Percentiles rank a stretch among this genome's conserved stretches.
Evolutionary conservation across 495 filamentous ascomycete species (phyloP).

Genomic region (Staphylotrichum tortipilum): DNA sequence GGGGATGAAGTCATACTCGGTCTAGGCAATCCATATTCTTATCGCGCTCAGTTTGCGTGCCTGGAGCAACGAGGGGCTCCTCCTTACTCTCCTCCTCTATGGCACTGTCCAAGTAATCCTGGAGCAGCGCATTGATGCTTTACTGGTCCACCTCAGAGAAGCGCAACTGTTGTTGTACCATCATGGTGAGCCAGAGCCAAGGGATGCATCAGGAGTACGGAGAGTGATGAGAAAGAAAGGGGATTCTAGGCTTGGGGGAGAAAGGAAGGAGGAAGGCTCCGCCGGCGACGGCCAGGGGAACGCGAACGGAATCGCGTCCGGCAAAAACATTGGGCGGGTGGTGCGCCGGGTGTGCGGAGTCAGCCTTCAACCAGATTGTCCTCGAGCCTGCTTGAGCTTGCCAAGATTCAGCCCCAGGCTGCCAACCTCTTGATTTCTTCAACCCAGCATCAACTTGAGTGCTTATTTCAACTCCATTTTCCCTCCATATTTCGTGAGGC

Average conservation of each 20-base stretch:
- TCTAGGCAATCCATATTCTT: slow-evolving; percentile 3
- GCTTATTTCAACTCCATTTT: too few relatives aligned
- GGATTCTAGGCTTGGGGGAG: not conserved
- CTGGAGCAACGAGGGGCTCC: slow-evolving; percentile 3
- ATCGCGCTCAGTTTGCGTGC: not conserved
- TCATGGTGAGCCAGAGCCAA: not conserved
- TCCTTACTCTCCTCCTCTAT: slow-evolving; percentile 1
- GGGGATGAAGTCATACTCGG: slow-evolving; percentile 4
- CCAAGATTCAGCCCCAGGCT: too few relatives aligned
- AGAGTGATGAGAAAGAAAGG: slow-evolving; percentile 1
- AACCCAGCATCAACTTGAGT: too few relatives aligned
- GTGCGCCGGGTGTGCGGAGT: too few relatives aligned
- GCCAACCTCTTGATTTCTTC: too few relatives aligned
- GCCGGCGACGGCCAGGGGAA: too few relatives aligned
- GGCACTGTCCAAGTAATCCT: not conserved
- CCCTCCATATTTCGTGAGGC: too few relatives aligned
- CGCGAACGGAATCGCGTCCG: too few relatives aligned
- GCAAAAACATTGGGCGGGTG: too few relatives aligned
- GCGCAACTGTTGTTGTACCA: slow-evolving; percentile 2
- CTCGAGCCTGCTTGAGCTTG: too few relatives aligned
- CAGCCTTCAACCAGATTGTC: too few relatives aligned
- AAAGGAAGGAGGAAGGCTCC: slow-evolving; percentile 1
- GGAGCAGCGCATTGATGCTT: not conserved
- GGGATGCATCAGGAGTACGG: not conserved
- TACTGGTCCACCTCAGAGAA: slow-evolving; percentile 1